phyloP scores from a whole-genome alignment of 352 stramenopile species.

The Globisporangium nunn region DNA sequence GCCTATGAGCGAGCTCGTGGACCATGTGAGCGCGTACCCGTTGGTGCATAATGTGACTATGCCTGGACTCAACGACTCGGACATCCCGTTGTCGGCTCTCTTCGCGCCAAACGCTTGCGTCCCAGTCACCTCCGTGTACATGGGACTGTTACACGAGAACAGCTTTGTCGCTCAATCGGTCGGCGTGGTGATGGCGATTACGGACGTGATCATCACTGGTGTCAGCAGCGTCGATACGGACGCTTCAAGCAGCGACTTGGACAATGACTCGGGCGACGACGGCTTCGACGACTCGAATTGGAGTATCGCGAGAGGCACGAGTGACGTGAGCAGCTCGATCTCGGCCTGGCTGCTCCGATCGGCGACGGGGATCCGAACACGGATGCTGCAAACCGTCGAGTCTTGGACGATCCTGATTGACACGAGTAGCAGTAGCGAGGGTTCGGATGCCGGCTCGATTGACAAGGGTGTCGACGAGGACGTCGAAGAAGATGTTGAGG shows the following conservation, averaged over 20 bases:
- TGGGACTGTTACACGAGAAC: not conserved
- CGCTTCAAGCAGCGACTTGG: conserved; percentile 2
- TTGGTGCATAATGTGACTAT: not conserved
- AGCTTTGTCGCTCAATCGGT: not conserved
- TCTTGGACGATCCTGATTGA: not conserved
- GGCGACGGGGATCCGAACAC: not conserved
- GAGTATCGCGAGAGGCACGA: conserved; percentile 4
- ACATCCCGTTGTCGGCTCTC: not conserved
- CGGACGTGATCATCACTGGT: not conserved
- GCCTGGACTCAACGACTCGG: not conserved
- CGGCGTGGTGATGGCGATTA: not conserved
- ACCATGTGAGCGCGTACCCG: conserved; percentile 10
- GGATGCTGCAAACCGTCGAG: not conserved
- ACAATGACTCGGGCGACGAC: conserved; percentile 14
- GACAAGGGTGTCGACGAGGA: too few relatives aligned
- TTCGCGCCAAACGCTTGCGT: conserved; percentile 1
- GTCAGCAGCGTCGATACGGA: not conserved
- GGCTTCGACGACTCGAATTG: too few relatives aligned
- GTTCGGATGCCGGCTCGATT: not conserved
- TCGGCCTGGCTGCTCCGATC: not conserved
- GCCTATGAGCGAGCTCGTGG: conserved; percentile 7
- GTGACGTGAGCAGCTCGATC: conserved; percentile 4
- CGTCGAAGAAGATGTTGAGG: too few relatives aligned
- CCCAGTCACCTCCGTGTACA: not conserved
- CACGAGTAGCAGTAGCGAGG: not conserved